Evolutionary conservation across 805 yeast species (phyloP), one percentile per base, ranked within the genome.

Genomic region (Myxozyma geophila): DNA sequence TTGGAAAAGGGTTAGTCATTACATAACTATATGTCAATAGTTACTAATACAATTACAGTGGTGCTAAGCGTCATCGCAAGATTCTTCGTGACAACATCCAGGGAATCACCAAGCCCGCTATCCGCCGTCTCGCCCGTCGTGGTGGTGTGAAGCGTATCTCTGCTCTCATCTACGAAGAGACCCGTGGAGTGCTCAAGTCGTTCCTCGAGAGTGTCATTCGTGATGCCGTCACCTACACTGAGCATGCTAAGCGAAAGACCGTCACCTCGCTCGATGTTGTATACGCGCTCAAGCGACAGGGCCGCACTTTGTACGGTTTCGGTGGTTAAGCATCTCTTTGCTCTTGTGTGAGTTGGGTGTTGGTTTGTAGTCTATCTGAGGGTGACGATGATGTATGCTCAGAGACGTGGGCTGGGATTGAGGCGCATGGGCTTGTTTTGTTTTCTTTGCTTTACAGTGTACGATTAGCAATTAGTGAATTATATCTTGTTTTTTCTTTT

Each of bases 121-220:
- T 93, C 79, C 92, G 99, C 86, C 93, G 99, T 90, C 88, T 93
- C 76, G 99, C 99, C 58, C 93, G 99, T 88, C 92, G 99, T 90
- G 99, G 99, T 84, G 99, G 99, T 92, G 99, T 93, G 79, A 93
- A 93, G 89, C 97, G 99, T 90, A 93, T 93, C 77, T 93, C 98
- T 69, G 98, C 97, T 80, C 85, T 92, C 79, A 93, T 93, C 80
- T 93, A 93, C 85, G 99, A 93, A 84, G 97, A 93, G 84, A 97
- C 95, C 78, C 92, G 99, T 86, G 92, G 89, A 73, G 98, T 93
- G 72, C 85, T 93, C 72, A 92, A 92, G 83, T 85, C 96, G 62
- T 93, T 93, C 89, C 87, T 93, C 79, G 97, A 91, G 83, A 88
- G 90, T 78, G 97, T 93, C 74, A 93, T 93, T 83, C 91, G 98